Percentiles rank a stretch among this genome's conserved stretches.
Conservation (phyloP, 2,329 filamentous ascomycete species). For the Rhynchosporium secalis region DNA sequence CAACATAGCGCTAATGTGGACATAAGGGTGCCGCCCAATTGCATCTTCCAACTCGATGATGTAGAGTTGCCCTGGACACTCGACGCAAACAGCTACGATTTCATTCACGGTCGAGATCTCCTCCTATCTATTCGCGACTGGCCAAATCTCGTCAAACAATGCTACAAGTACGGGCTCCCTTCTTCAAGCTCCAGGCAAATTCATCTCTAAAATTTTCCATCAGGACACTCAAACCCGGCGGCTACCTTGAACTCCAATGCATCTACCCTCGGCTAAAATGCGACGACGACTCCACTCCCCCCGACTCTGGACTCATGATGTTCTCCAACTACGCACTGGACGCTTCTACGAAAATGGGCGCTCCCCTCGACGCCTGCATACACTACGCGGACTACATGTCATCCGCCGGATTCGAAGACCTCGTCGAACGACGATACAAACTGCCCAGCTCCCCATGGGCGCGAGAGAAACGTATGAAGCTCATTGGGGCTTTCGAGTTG, state of each 20-base stretch:
- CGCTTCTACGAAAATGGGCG: conserved; percentile 40
- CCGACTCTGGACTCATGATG: conserved; percentile 24
- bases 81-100: conserved; percentile 49
- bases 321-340: conserved; percentile 46
- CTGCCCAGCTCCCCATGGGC: conserved; percentile 56
- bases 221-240: conserved; percentile 24
- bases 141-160: conserved; percentile 28
- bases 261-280: conserved; percentile 28
- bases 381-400: conserved; percentile 27
- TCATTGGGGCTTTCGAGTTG: conserved; percentile 27
- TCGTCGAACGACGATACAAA: conserved; percentile 41
- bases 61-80: conserved; percentile 50
- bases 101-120: conserved; percentile 44
- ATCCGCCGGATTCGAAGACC: conserved; percentile 38
- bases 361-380: conserved; percentile 27
- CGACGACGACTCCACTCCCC: conserved; percentile 29
- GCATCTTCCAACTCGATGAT: conserved; percentile 54
- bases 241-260: conserved; percentile 30
- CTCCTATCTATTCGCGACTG: conserved; percentile 27
- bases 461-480: conserved; percentile 37
- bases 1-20: background rate
- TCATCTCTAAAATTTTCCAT: background rate
- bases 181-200: background rate
- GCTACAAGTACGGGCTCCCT: conserved; percentile 35
- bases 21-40: conserved; percentile 48